Base-by-base conservation (phyloP, 129 eudicot genomes). In the Logfia minima region DNA sequence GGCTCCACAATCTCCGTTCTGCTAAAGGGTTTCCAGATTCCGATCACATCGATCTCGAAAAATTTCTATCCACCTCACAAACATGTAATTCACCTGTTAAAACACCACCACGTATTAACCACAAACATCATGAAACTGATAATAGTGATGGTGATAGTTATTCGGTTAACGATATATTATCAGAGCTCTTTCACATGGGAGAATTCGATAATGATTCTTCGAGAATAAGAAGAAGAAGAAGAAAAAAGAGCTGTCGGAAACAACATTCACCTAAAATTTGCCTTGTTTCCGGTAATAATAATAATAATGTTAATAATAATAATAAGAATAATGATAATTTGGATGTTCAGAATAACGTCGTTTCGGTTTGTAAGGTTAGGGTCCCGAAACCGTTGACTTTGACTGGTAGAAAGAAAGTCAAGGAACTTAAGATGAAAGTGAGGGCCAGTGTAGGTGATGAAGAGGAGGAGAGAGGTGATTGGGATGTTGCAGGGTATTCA, bases 401-500 rank as follows among this genome's bases (percentile, higher is more conserved):
- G 53, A 45, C 53, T 3, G 53, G 18, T 45, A 45, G 53, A 45
- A 45, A 45, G 53, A 45, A 45, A 45, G 53, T 45, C 5, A 45
- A 45, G 53, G 53, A 45, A 13, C 53, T 45, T 45, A 45, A 45
- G 53, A 2, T 45, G 18, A 45, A 45, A 13, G 53, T 45, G 53
- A 45, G 16, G 17, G 52, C 11, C 17, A 45, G 52, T 45, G 52
- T 45, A 45, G 52, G 17, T 45, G 17, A 45, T 17, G 52, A 10
- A 13, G 52, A 45, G 53, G 53, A 45, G 53, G 18, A 45, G 4
- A 45, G 16, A 3, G 18, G 53, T 45, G 63, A 56, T n/a, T 56
- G 63, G 81, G 68, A 64, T 65, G 75, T 85, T 73, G 52, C 84
- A 6, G 90, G 63, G 17, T 93, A 83, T 88, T 82, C 97, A 22